Conservation (phyloP, 352 stramenopile genomes). For the Elongisporangium undulatum region DNA sequence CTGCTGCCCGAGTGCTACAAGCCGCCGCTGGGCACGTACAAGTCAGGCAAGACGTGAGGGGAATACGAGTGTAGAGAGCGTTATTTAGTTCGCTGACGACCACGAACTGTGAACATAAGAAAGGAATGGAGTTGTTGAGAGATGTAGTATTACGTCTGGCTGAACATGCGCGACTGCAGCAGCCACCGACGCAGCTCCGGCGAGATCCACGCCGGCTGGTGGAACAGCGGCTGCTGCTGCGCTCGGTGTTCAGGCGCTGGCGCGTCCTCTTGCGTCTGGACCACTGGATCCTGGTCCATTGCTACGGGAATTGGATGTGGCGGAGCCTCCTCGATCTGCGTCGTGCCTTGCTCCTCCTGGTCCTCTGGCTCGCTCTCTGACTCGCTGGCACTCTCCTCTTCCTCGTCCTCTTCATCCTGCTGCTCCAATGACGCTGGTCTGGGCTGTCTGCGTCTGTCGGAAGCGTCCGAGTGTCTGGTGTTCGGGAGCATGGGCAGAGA, state of each 20-base stretch:
- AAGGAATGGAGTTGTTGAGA: neutral
- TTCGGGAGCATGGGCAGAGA: neutral
- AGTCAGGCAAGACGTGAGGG: slow-evolving; percentile 71
- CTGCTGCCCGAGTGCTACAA: slow-evolving; percentile 86
- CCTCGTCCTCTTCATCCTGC: slow-evolving; percentile 3
- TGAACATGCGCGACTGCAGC: slow-evolving; percentile 44
- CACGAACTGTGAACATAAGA: neutral
- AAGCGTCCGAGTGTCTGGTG: slow-evolving; percentile 4
- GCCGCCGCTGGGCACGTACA: slow-evolving; percentile 76
- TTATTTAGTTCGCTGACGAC: slow-evolving; percentile 6
- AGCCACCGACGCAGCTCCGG: slow-evolving; percentile 49
- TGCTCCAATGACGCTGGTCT: neutral
- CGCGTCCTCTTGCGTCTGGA: neutral
- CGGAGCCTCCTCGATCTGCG: slow-evolving; percentile 4
- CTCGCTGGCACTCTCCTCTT: slow-evolving; percentile 1
- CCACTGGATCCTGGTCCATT: neutral
- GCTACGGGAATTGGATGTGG: neutral
- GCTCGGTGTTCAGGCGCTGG: neutral
- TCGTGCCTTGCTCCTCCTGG: slow-evolving; percentile 9
- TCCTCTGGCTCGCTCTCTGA: slow-evolving; percentile 1
- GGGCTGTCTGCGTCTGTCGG: neutral
- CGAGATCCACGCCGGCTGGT: slow-evolving; percentile 62
- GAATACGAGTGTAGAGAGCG: slow-evolving; percentile 9
- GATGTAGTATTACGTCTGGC: slow-evolving; percentile 5
- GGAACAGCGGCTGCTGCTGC: slow-evolving; percentile 15